These are phyloP conservation scores for Candida labiduridarum DNA, from an alignment of 1,139 yeast genomes.

Conservation along the genomic window DNA sequence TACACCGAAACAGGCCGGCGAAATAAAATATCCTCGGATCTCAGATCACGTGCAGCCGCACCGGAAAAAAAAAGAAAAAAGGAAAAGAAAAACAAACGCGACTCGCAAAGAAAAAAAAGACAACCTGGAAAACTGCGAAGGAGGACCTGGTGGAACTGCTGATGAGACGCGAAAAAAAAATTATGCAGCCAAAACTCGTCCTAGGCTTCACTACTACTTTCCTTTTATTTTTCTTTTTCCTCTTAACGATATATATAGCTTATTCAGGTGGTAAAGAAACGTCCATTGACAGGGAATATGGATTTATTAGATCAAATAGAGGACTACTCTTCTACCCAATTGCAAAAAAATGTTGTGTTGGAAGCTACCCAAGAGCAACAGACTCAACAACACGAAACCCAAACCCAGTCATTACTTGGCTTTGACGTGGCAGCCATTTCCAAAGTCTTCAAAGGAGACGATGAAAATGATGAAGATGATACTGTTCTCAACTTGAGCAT, in stretches of 20 bases:
- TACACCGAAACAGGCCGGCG: neutral
- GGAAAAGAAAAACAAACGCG: neutral
- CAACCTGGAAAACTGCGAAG: neutral
- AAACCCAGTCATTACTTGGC: constrained; percentile 10
- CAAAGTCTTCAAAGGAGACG: constrained; percentile 12
- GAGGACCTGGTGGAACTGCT: neutral
- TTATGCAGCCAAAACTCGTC: neutral
- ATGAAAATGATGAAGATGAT: neutral
- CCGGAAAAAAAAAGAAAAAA: neutral
- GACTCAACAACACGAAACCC: constrained; percentile 6
- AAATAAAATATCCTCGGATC: neutral
- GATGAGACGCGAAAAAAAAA: constrained; percentile 7
- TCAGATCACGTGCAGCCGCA: neutral
- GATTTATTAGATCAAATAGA: constrained; percentile 23
- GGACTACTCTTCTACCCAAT: constrained; percentile 15
- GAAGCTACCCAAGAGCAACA: constrained; percentile 13
- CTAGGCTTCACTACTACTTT: neutral
- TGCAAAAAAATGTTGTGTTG: constrained; percentile 5
- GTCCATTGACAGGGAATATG: constrained; percentile 13
- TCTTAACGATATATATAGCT: neutral
- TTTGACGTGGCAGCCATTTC: constrained; percentile 19
- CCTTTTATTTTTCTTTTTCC: neutral
- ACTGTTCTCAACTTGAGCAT: constrained; percentile 14
- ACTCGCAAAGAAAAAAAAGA: neutral
- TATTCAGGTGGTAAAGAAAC: neutral